Evolutionary conservation across 305 asterid species (phyloP).

Genomic region (Lippia alba): DNA sequence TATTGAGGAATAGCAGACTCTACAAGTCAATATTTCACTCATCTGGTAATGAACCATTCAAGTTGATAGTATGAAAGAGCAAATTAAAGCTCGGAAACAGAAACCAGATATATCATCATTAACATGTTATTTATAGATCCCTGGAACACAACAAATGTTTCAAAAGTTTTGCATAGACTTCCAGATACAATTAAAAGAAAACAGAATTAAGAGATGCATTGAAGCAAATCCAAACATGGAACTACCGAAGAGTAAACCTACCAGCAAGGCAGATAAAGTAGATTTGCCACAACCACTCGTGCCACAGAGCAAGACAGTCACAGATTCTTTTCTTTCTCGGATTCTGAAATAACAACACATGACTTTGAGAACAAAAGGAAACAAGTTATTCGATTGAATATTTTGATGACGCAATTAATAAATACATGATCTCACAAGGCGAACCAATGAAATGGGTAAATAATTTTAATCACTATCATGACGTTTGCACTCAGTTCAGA

Average conservation of each 20-base stretch:
- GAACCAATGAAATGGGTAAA: neutral
- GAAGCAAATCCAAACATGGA: slow-evolving; percentile 6
- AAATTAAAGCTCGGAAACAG: neutral
- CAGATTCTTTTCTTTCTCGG: slow-evolving; percentile 86
- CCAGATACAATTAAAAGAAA: slow-evolving; percentile 1
- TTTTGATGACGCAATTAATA: neutral
- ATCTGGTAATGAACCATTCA: slow-evolving; percentile 5
- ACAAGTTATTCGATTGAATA: slow-evolving; percentile 18
- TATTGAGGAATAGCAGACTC: neutral
- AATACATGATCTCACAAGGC: slow-evolving; percentile 2
- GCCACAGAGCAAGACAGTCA: slow-evolving; percentile 86
- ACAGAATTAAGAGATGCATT: neutral
- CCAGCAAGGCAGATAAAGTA: slow-evolving; percentile 95
- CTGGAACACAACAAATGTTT: neutral
- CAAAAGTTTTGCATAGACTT: slow-evolving; percentile 2
- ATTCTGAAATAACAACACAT: slow-evolving; percentile 55
- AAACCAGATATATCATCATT: neutral
- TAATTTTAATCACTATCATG: neutral
- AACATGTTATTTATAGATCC: neutral
- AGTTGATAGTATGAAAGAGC: slow-evolving; percentile 12
- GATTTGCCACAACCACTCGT: slow-evolving; percentile 99
- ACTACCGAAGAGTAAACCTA: slow-evolving; percentile 40
- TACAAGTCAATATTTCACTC: slow-evolving; percentile 8
- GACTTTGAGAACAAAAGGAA: slow-evolving; percentile 22
- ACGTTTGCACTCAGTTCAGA: neutral